phyloP scores from a whole-genome alignment of 495 filamentous ascomycete genomes.

The Rhypophila decipiens region DNA sequence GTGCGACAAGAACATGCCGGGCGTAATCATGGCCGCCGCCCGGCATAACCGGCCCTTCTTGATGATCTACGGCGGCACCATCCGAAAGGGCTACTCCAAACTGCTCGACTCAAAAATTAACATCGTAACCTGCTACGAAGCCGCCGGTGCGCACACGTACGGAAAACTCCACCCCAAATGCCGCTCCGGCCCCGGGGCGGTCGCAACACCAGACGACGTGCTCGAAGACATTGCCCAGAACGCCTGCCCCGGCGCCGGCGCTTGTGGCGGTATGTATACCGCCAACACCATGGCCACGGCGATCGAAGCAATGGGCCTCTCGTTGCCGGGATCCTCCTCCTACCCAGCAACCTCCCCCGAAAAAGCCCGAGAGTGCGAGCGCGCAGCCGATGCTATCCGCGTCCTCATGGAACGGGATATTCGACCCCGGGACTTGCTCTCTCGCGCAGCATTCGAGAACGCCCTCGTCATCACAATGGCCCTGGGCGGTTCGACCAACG shows the following conservation, averaged over 20 bases:
- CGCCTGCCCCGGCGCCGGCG: conserved; percentile 84
- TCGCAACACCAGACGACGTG: conserved; percentile 63
- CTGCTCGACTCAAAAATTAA: conserved; percentile 78
- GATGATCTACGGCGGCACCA: conserved; percentile 83
- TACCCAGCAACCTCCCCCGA: conserved; percentile 82
- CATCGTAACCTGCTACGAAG: conserved; percentile 86
- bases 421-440: conserved; percentile 75
- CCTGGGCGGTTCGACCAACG: conserved; percentile 85
- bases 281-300: conserved; percentile 97
- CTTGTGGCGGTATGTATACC: conserved; percentile 97
- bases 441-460: conserved; percentile 83
- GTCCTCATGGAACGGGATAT: conserved; percentile 84
- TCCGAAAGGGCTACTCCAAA: conserved; percentile 75
- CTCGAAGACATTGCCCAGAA: conserved; percentile 81
- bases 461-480: conserved; percentile 91
- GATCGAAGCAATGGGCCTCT: conserved; percentile 92
- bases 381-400: conserved; percentile 79
- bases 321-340: conserved; percentile 82
- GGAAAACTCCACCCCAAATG: conserved; percentile 48
- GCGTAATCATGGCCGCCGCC: conserved; percentile 60
- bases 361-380: conserved; percentile 87
- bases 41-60: conserved; percentile 82
- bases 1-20: conserved; percentile 99
- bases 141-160: conserved; percentile 80
- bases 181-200: conserved; percentile 24